Percentiles rank a stretch among this genome's conserved stretches.
These are phyloP conservation scores for Handroanthus guayacan DNA, from an alignment of 257 asterid genomes.

Conservation along the genomic window DNA sequence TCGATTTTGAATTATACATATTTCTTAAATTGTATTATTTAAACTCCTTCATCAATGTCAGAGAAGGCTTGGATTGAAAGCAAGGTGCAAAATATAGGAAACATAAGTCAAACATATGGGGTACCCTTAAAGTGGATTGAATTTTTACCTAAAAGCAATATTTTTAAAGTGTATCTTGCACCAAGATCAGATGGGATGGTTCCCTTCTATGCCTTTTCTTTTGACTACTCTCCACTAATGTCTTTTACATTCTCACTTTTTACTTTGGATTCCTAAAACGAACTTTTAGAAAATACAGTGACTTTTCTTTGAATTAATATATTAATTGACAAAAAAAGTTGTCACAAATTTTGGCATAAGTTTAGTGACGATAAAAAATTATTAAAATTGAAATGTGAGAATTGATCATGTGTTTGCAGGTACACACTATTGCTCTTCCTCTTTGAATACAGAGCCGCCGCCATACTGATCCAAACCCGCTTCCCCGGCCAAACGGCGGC, in stretches of 20 bases:
- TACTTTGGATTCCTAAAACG: constrained; percentile 44
- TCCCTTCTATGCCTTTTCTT: constrained; percentile 31
- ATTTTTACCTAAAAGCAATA: constrained; percentile 33
- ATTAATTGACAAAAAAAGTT: background rate
- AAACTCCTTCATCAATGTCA: too few species aligned
- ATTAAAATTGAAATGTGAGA: background rate
- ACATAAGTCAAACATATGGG: constrained; percentile 46
- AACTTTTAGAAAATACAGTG: constrained; percentile 6
- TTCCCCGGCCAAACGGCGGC: constrained; percentile 75
- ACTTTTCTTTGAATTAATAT: background rate
- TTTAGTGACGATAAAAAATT: background rate
- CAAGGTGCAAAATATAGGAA: constrained; percentile 34
- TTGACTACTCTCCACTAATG: constrained; percentile 36
- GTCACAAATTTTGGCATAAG: background rate
- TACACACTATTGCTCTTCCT: constrained; percentile 72
- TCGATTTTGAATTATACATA: too few species aligned
- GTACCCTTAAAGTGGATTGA: constrained; percentile 41
- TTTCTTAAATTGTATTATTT: background rate
- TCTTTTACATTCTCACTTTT: constrained; percentile 32
- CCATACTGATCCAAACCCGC: constrained; percentile 55
- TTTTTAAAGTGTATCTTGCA: background rate
- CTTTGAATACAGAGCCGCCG: constrained; percentile 80
- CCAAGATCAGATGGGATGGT: constrained; percentile 19
- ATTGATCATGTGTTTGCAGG: constrained; percentile 46
- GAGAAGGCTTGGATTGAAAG: constrained; percentile 30